Base-by-base conservation (phyloP, 2,329 filamentous ascomycete genomes). In the Epichloe sylvatica region DNA sequence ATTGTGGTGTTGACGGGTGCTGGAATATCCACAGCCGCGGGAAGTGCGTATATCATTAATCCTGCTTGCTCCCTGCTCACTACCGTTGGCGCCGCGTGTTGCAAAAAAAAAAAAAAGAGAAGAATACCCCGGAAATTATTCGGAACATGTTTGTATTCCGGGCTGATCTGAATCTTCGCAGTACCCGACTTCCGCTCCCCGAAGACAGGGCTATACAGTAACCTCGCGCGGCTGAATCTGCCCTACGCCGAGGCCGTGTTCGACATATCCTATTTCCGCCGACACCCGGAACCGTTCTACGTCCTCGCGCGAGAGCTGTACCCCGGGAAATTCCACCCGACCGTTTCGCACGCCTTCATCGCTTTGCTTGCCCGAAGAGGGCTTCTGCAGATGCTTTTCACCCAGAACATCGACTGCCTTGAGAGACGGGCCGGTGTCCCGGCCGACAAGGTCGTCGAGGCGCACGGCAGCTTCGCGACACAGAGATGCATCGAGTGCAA, bases 321-420 rank as follows among this genome's bases (percentile, higher is more conserved):
- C 61, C 92, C 92, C 0, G 91, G 90, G 17, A 84, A 84, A 59
- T 96, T 86, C 69, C 76, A 83, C 49, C 92, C 92, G 0, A 98
- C 92, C 1, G 73, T 97, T 49, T 85, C 89, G 2, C 92, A 98
- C 67, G 83, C 80, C 36, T 98, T 98, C 67, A 82, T 98, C 59
- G 76, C 80, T 13, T 72, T 98, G 23, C 79, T 97, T 15, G 77
- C 90, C 51, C 72, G 81, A 52, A 95, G 94, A 67, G 80, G 79
- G 4, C 71, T 91, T 39, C 71, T 98, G 23, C 71, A 84, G 56
- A 92, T 89, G 72, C 78, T 92, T 48, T 98, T 97, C 66, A 96
- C 92, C 0, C 92, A 98, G 63, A 98, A 98, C 62, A 97, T 98
- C 57, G 92, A 98, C 69, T 95, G 89, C 60, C 75, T 98, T 12